These are phyloP conservation scores for Tubosaeta sp. DNA, from an alignment of 768 basidiomycete genomes.

Conservation along the genomic window DNA sequence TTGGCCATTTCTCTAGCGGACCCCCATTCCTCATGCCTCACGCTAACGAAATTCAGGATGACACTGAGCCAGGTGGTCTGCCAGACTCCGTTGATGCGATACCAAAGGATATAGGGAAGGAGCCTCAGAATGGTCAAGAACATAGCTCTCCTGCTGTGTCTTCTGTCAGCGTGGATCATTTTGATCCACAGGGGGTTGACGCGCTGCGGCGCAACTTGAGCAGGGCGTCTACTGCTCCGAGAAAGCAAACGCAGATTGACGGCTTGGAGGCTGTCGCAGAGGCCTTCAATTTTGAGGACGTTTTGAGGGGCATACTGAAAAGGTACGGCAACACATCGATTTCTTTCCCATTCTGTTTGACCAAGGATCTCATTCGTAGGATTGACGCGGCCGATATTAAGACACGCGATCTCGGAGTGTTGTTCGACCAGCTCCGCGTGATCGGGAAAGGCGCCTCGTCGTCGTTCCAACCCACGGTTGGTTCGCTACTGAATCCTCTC, in stretches of 20 bases:
- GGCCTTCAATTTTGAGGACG: slow-evolving; percentile 31
- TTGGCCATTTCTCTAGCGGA: too few relatives aligned
- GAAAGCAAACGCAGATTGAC: too few relatives aligned
- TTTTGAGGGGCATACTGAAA: slow-evolving; percentile 20
- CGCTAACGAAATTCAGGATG: neutral
- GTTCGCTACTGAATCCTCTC: slow-evolving; percentile 56
- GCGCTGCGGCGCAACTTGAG: slow-evolving; percentile 18
- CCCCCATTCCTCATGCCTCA: slow-evolving; percentile 17
- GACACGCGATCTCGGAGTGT: slow-evolving; percentile 54
- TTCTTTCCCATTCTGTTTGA: neutral
- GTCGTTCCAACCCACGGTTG: slow-evolving; percentile 54
- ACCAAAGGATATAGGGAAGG: slow-evolving; percentile 7
- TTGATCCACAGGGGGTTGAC: slow-evolving; percentile 51
- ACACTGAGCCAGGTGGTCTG: neutral
- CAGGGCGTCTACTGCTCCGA: slow-evolving; percentile 11
- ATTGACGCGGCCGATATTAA: slow-evolving; percentile 45
- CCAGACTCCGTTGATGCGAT: slow-evolving; percentile 1
- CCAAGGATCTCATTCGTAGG: slow-evolving; percentile 26
- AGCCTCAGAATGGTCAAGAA: neutral
- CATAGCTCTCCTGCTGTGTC: slow-evolving; percentile 14
- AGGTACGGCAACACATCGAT: slow-evolving; percentile 7
- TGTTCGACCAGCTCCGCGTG: slow-evolving; percentile 56
- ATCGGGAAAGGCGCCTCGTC: slow-evolving; percentile 55
- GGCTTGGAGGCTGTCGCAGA: slow-evolving; percentile 19
- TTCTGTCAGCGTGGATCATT: slow-evolving; percentile 43